Base-by-base conservation (phyloP, 805 yeast species). In the Candida sanyiensis region DNA sequence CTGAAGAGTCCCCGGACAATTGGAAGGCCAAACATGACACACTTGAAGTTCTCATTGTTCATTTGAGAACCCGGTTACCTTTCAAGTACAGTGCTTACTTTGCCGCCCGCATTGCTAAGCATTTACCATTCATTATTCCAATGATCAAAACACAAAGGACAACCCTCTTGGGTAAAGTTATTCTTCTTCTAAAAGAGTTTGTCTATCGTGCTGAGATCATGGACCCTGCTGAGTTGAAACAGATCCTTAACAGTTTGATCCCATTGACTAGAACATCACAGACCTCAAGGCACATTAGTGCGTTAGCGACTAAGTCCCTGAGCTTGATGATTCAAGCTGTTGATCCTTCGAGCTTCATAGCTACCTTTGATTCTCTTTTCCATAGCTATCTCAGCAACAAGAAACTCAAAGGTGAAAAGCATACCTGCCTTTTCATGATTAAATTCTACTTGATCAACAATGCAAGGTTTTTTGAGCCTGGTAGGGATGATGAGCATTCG, bases 281-380 rank as follows among this genome's bases (percentile, higher is more conserved):
- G 13, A 33, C 50, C 3, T 34, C 44, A 2, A 39, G 33, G 13
- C 39, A 47, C 19, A 44, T 50, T 1, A 30, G 36, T 10, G 44
- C 37, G 6, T 27, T 50, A 24, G 33, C 52, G 2, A 27, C 28
- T 5, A 54, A 54, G 29, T 50, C 58, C 4, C 39, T 54, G 13
- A 52, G 59, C 20, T 33, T 52, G 17, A 55, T 55, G 51, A 33
- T 48, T 8, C 50, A 47, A 25, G 40, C 57, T 4, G 37, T 55
- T 6, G 41, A 50, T 1, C 28, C 46, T 3, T 34, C 23, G 9
- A 47, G 49, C 28, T 50, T 55, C 23, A 35, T 47, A 3, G 15
- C 19, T 7, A 39, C 40, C 17, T 54, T 55, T 42, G 52, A 45
- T 5, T 17, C 18, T 6, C 40, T 49, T 7, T 52, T 54, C 25